Evolutionary conservation across 106 monocot genomes (phyloP).

Genomic region (Narthecium ossifragum): DNA sequence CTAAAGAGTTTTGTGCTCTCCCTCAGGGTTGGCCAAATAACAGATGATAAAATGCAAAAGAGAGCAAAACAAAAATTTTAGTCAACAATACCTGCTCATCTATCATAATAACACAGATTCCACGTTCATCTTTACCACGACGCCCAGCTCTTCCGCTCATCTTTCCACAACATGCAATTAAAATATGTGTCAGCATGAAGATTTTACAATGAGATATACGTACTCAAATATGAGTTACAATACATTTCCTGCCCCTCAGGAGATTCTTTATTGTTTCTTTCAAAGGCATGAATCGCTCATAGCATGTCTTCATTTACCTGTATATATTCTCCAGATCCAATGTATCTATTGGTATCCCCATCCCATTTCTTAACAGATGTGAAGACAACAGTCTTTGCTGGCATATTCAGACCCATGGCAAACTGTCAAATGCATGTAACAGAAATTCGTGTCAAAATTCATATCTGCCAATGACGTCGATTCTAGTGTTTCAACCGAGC

Average conservation of each 20-base stretch:
- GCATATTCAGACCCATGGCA: constrained; percentile 99
- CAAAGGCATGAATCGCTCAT: background rate
- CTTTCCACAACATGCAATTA: constrained; percentile 17
- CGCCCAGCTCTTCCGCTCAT: constrained; percentile 99
- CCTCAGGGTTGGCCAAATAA: too few species aligned
- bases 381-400: constrained; percentile 97
- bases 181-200: background rate
- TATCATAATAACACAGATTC: constrained; percentile 98
- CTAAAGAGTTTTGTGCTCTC: too few species aligned
- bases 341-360: constrained; percentile 84
- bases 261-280: too few species aligned
- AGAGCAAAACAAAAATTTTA: background rate
- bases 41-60: background rate
- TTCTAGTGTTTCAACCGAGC: background rate
- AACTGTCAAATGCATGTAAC: constrained; percentile 46
- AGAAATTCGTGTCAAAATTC: background rate
- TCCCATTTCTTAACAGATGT: constrained; percentile 98
- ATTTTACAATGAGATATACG: too few species aligned
- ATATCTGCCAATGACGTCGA: background rate
- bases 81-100: constrained; percentile 68
- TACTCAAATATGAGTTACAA: too few species aligned
- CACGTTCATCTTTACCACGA: constrained; percentile 98
- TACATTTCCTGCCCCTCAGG: too few species aligned
- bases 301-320: constrained; percentile 45
- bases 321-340: constrained; percentile 97